These are phyloP conservation scores for Tricholoma sp. DNA, from an alignment of 768 basidiomycete genomes.

Conservation along the genomic window DNA sequence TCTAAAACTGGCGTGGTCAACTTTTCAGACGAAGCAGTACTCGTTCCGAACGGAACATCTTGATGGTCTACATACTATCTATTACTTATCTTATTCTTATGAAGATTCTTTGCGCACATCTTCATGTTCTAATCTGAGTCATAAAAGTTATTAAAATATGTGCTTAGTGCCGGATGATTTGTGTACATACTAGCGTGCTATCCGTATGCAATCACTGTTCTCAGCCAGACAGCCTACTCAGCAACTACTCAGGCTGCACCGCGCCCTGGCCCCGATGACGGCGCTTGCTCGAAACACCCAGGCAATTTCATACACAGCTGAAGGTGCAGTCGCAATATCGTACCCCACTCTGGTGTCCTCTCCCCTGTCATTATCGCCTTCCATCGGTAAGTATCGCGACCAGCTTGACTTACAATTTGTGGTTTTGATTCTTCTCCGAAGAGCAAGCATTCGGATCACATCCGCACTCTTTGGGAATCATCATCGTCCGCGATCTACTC, in stretches of 20 bases:
- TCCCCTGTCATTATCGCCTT: slow-evolving; percentile 45
- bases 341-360: slow-evolving; percentile 52
- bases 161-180: too few species aligned
- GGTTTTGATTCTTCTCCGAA: slow-evolving; percentile 21
- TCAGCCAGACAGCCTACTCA: too few species aligned
- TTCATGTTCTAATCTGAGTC: too few species aligned
- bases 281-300: slow-evolving; percentile 15
- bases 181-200: too few species aligned
- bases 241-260: too few species aligned
- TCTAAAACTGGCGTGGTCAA: slow-evolving; percentile 20
- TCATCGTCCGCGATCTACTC: slow-evolving; percentile 81
- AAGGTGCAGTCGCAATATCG: slow-evolving; percentile 57
- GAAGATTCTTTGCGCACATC: too few species aligned
- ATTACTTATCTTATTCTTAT: neutral
- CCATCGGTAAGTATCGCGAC: slow-evolving; percentile 48
- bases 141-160: too few species aligned
- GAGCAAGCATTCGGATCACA: slow-evolving; percentile 82
- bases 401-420: neutral
- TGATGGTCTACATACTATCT: too few species aligned
- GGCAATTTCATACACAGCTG: slow-evolving; percentile 32
- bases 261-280: slow-evolving; percentile 7
- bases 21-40: slow-evolving; percentile 11
- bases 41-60: slow-evolving; percentile 1
- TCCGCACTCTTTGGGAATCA: slow-evolving; percentile 71
- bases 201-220: too few species aligned